phyloP scores from a whole-genome alignment of 2,329 filamentous ascomycete genomes.

The Neofusicoccum kwambonambiense region DNA sequence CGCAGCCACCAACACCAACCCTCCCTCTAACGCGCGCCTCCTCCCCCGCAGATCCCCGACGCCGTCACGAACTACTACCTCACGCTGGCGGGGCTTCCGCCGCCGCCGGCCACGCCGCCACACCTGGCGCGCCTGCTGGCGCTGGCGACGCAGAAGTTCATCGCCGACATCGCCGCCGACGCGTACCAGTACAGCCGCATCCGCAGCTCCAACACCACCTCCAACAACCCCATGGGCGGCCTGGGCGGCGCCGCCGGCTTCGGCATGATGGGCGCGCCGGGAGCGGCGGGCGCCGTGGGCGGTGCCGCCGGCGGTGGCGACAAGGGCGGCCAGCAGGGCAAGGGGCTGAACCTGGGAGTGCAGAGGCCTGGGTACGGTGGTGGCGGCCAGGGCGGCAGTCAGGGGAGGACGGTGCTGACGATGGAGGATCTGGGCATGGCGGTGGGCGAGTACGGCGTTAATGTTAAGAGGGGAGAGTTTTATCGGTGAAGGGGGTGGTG shows the following conservation, averaged over 20 bases:
- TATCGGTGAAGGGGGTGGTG: constrained; percentile 61
- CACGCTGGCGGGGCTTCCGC: constrained; percentile 89
- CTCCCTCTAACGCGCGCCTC: not conserved
- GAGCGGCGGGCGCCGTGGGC: constrained; percentile 41
- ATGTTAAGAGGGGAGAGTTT: constrained; percentile 95
- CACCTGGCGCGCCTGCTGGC: constrained; percentile 90
- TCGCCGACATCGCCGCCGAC: constrained; percentile 94
- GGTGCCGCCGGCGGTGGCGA: constrained; percentile 33
- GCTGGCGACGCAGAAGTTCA: constrained; percentile 98
- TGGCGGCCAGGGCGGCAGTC: constrained; percentile 81
- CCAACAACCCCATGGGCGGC: constrained; percentile 88
- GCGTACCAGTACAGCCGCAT: constrained; percentile 98
- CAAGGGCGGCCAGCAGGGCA: constrained; percentile 36
- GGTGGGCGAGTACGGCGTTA: constrained; percentile 95
- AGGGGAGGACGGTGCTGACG: constrained; percentile 90
- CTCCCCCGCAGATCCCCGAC: constrained; percentile 73
- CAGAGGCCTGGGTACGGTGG: constrained; percentile 62
- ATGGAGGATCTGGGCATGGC: constrained; percentile 99
- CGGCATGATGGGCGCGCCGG: constrained; percentile 60
- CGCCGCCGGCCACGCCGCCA: constrained; percentile 84
- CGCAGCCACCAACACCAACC: not conserved
- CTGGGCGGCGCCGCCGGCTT: constrained; percentile 74
- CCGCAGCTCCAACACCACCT: constrained; percentile 84
- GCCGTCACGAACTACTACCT: constrained; percentile 98
- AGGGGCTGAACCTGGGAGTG: constrained; percentile 49